Base-by-base conservation (phyloP, 192 early-diverging fungal species). In the Blastocladiella britannica region DNA sequence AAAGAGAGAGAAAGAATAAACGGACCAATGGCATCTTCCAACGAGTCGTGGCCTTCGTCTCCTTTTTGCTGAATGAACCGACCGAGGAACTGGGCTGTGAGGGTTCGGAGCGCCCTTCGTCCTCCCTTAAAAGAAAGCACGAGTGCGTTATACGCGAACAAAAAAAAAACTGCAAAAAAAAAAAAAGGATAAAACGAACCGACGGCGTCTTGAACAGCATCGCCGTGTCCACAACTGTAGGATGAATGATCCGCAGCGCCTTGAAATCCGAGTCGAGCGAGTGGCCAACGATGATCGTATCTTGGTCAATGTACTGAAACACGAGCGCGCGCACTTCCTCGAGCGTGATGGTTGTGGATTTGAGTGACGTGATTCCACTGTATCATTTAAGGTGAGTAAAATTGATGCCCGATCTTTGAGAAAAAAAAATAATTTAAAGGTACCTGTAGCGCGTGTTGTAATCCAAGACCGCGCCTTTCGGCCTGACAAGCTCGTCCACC, bases 211-310 rank as follows among this genome's bases (percentile, higher is more conserved):
- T 7, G 54, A 55, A 61, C 20, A 61, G 12, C 4, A 20, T 7
- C 5, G 60, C 60, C 20, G 60, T 61, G 51, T 61, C 60, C 25
- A 61, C 31, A 23, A 55, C n/a, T 25, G 24, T 29, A 3, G 26
- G n/a, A 25, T 61, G 55, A 12, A 61, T 22, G 8, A 61, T 9
- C 25, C 54, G 25, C 31, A 61, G 37, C 7, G 22, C 54, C 23
- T 20, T 26, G 15, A 61, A 27, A 30, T 61, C 60, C 7, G 58
- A 58, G 9, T 61, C 60, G 15, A 61, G 54, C 0, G 55, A 55
- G 26, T 61, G 60, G 0, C 60, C 60, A 0, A 61, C 26, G 22
- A 61, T 22, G 5, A 61, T 53, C n/a, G 60, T 61, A 3, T 25
- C 24, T 6, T 18, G 20, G 26, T 55, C 29, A 8, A 58, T 47